Percentiles rank a stretch among this genome's conserved stretches.
These are phyloP conservation scores for Ceratobasidium sp. DNA, from an alignment of 1,284 basidiomycete species.

Conservation along the genomic window DNA sequence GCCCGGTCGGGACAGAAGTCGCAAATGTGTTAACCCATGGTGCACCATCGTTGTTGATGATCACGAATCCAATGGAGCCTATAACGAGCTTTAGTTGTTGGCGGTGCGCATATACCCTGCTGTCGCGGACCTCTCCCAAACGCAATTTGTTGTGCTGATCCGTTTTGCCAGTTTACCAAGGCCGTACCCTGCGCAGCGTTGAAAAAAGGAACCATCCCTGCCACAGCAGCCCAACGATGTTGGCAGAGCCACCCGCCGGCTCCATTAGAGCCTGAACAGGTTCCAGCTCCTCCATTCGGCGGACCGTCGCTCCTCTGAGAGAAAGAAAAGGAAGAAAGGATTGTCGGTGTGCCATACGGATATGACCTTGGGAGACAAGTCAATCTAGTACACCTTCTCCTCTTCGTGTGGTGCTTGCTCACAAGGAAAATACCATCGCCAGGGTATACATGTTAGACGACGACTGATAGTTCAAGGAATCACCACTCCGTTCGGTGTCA, in stretches of 20 bases:
- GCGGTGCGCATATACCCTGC: neutral
- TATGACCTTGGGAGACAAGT: constrained; percentile 18
- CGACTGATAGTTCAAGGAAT: constrained; percentile 65
- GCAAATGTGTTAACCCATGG: constrained; percentile 62
- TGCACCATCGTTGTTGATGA: constrained; percentile 67
- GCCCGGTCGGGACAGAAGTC: constrained; percentile 63
- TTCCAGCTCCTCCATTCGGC: constrained; percentile 40
- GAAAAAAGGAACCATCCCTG: constrained; percentile 42
- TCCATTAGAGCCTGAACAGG: constrained; percentile 40
- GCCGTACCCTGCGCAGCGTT: constrained; percentile 29
- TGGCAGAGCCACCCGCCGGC: constrained; percentile 44
- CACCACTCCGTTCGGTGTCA: constrained; percentile 70
- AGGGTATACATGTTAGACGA: constrained; percentile 67
- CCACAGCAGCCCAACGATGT: constrained; percentile 43
- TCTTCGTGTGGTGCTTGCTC: constrained; percentile 5
- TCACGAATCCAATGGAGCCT: constrained; percentile 61
- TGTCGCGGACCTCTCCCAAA: constrained; percentile 41
- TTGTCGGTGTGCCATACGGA: constrained; percentile 44
- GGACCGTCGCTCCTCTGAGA: constrained; percentile 40
- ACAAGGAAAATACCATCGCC: constrained; percentile 68
- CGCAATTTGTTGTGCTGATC: constrained; percentile 41
- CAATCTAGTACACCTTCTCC: neutral
- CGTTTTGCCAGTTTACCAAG: constrained; percentile 37
- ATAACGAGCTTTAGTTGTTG: neutral
- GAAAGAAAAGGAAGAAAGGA: constrained; percentile 44